Evolutionary conservation across 495 filamentous ascomycete species (phyloP), one percentile per base, ranked within the genome.

Genomic region (Aspergillus homomorphus): DNA sequence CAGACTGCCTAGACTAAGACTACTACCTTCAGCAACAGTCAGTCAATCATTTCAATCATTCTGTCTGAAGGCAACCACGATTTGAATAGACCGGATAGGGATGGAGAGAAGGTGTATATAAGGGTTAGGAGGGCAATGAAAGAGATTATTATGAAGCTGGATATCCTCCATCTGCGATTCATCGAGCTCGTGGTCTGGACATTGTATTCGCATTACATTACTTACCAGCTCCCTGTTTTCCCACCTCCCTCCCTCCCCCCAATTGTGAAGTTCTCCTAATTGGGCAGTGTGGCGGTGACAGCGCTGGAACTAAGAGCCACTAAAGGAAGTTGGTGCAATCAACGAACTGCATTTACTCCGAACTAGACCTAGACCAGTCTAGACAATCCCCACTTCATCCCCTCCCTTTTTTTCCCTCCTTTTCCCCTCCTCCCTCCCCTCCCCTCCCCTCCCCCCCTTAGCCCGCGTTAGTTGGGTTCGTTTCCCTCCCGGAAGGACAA

Each of bases 401-500:
- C 64, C 53, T 66, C 60, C 67, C 62, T 70, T 65, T 67, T 64
- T 65, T 61, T 68, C 63, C 45, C 46, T 33, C 56, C 54, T 52
- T 66, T 61, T 52, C 59, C 62, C 62, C 66, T 69, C 65, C 69
- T 65, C 61, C 66, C 52, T 66, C 59, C 61, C 65, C n/a, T n/a
- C 55, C 65, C 61, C 61, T 57, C 58, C 62, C 59, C 61, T 62
- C 60, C 59, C 4, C 33, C 33, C 15, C 33, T 12, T 12, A 5
- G 2, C 6, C 33, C 12, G 7, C 33, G n/a, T n/a, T n/a, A n/a
- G n/a, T 38, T 14, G 33, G 33, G 12, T 12, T 14, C 15, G 6
- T 14, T 38, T 28, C 26, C 33, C 33, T 38, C 33, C 33, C 33
- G 2, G 33, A 38, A 14, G 33, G 33, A 38, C 33, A 38, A 38